These are phyloP conservation scores for Coriaria nepalensis DNA, from an alignment of 306 rosid genomes.

Conservation along the genomic window DNA sequence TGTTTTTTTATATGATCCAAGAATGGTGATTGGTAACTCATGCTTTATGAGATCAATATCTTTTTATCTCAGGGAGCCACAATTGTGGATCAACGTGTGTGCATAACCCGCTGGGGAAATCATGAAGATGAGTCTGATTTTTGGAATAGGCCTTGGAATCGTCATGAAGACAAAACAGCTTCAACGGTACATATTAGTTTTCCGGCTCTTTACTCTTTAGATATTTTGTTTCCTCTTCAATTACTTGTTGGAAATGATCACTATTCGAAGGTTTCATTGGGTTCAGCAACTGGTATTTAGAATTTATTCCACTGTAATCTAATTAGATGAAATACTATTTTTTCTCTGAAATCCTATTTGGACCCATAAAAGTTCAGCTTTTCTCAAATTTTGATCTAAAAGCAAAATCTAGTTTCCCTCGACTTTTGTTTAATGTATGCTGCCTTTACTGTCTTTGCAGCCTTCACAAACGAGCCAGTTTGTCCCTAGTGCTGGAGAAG, in stretches of 20 bases:
- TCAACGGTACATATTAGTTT: conserved; percentile 31
- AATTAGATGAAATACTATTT: too few relatives aligned
- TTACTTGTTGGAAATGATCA: too few relatives aligned
- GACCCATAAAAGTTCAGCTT: too few relatives aligned
- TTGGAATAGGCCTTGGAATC: conserved; percentile 42
- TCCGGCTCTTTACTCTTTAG: background rate
- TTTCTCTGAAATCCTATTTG: too few relatives aligned
- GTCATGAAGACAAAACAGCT: conserved; percentile 29
- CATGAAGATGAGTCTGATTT: conserved; percentile 52
- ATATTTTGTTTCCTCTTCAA: background rate
- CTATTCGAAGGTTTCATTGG: too few relatives aligned
- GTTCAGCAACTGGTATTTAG: too few relatives aligned
- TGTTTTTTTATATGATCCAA: background rate
- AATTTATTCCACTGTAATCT: too few relatives aligned
- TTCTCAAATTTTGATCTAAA: too few relatives aligned
- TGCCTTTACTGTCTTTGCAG: conserved; percentile 20
- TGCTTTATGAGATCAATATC: conserved; percentile 4
- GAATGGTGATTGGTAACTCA: conserved; percentile 1
- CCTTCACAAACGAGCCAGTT: conserved; percentile 27
- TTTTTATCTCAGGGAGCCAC: conserved; percentile 68
- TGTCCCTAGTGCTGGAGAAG: conserved; percentile 63
- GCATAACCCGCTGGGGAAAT: conserved; percentile 89
- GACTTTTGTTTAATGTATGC: background rate
- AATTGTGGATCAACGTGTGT: conserved; percentile 77
- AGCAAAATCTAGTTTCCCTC: background rate